These are phyloP conservation scores for Fraxinus dipetala DNA, from an alignment of 305 asterid species.

Conservation along the genomic window DNA sequence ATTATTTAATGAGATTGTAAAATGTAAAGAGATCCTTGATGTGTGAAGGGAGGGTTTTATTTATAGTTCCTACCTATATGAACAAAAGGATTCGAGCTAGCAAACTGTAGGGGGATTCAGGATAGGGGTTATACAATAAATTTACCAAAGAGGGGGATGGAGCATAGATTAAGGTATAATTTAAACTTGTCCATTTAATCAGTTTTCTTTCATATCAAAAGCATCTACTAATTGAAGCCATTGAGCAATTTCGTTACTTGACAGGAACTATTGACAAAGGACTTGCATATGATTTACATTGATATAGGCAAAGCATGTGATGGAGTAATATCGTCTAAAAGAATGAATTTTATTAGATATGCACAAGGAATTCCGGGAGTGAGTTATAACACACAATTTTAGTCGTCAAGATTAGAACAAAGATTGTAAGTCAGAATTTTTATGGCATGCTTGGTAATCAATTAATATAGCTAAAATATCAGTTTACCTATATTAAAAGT, in stretches of 20 bases:
- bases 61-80: neutral
- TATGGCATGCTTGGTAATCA: neutral
- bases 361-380: neutral
- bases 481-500: too few relatives aligned
- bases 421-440: neutral
- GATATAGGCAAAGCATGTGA: neutral
- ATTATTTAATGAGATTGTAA: neutral
- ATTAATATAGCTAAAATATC: neutral
- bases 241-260: neutral
- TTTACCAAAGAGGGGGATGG: neutral
- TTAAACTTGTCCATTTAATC: neutral
- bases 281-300: neutral
- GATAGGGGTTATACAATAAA: too few relatives aligned
- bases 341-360: neutral
- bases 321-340: neutral
- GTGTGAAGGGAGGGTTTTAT: neutral
- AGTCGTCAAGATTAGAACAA: neutral
- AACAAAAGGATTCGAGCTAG: neutral
- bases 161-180: neutral
- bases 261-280: neutral
- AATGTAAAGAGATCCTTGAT: neutral
- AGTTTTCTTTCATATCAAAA: neutral
- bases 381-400: neutral
- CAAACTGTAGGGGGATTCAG: neutral
- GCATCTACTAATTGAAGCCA: neutral